These are phyloP conservation scores for Symbiodinium pilosum DNA, from an alignment of 73 alveolate genomes.

Conservation along the genomic window DNA sequence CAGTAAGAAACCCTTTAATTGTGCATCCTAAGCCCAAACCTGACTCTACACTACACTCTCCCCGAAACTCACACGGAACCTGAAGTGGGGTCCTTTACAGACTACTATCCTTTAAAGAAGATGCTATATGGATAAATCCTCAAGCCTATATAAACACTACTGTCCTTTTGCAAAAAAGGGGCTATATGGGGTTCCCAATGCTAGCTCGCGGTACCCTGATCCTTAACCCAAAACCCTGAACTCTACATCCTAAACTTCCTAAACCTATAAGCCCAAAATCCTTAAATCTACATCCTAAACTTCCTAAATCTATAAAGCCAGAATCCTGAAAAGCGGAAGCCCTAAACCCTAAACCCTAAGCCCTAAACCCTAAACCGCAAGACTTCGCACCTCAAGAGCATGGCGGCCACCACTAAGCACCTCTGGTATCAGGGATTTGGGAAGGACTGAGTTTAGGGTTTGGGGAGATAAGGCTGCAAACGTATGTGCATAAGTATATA, in stretches of 20 bases:
- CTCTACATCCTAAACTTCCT: neutral
- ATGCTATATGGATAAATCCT: too few relatives aligned
- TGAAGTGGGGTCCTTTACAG: too few relatives aligned
- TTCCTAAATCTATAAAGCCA: neutral
- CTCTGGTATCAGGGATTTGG: too few relatives aligned
- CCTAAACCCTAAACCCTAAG: neutral
- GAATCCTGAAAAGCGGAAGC: neutral
- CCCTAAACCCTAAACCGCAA: neutral
- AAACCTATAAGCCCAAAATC: neutral
- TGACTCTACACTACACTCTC: too few relatives aligned
- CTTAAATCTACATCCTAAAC: neutral
- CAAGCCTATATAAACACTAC: neutral
- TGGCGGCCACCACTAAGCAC: conserved; percentile 86
- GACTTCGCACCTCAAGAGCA: conserved; percentile 48
- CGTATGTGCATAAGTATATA: too few relatives aligned
- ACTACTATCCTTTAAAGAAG: too few relatives aligned
- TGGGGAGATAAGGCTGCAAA: neutral
- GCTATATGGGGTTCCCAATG: neutral
- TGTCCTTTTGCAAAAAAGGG: neutral
- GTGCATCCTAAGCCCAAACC: too few relatives aligned
- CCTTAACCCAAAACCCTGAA: neutral
- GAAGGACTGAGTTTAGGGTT: too few relatives aligned
- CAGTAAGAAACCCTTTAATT: too few relatives aligned
- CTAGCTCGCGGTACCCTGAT: neutral
- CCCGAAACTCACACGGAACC: too few relatives aligned